Conservation (phyloP, 2,329 filamentous ascomycete genomes). For the Alternaria sp. region DNA sequence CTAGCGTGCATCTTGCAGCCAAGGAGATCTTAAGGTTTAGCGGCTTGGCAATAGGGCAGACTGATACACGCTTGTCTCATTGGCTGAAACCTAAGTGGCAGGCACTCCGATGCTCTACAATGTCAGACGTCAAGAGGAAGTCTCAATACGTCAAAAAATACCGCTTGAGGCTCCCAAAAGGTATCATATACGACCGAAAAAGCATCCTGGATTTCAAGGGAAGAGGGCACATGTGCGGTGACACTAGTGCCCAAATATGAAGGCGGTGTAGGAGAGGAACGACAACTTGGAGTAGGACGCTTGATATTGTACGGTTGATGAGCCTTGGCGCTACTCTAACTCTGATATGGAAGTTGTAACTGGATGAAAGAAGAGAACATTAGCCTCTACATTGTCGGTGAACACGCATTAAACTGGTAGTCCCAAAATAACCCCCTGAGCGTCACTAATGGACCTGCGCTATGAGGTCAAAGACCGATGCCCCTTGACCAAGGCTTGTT, state of each 20-base stretch:
- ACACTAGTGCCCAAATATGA: not conserved
- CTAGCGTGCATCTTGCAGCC: constrained; percentile 12
- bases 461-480: not conserved
- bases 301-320: not conserved
- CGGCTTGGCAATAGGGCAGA: constrained; percentile 17
- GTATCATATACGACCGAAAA: too few species aligned
- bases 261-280: constrained; percentile 3
- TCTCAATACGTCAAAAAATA: not conserved
- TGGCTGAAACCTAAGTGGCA: constrained; percentile 5
- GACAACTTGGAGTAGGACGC: constrained; percentile 4
- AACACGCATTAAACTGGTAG: constrained; percentile 6
- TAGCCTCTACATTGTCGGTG: not conserved
- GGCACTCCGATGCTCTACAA: not conserved
- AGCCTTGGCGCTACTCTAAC: constrained; percentile 1
- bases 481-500: not conserved
- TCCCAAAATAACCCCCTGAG: not conserved
- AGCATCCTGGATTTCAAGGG: not conserved
- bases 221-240: not conserved
- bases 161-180: not conserved
- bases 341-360: not conserved
- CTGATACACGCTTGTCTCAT: constrained; percentile 15
- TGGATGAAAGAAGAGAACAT: constrained; percentile 9
- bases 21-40: constrained; percentile 15
- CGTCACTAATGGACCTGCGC: constrained; percentile 4
- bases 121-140: not conserved